Conservation (phyloP, 2,329 filamentous ascomycete species). For the Sclerotinia subarctica region DNA sequence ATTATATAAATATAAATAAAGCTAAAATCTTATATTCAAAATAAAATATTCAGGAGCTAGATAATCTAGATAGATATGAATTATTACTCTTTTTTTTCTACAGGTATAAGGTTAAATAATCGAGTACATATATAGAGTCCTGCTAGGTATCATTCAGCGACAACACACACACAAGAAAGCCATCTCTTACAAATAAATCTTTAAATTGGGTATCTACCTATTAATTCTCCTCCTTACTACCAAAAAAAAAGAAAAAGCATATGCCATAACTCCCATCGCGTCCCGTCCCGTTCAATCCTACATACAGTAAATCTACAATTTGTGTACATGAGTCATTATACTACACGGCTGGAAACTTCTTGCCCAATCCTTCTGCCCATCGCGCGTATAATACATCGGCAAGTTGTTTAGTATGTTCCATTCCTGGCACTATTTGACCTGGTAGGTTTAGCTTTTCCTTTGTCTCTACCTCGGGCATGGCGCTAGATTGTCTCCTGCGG, state of each 20-base stretch:
- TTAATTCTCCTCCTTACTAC: constrained; percentile 1
- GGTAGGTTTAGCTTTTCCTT: constrained; percentile 50
- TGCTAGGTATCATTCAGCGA: too few species aligned
- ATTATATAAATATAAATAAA: too few species aligned
- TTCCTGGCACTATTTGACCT: constrained; percentile 62
- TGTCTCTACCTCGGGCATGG: constrained; percentile 47
- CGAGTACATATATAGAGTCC: too few species aligned
- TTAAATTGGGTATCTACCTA: constrained; percentile 14
- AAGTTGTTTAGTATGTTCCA: constrained; percentile 89
- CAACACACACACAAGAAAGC: background rate
- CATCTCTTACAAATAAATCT: background rate
- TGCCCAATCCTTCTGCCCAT: constrained; percentile 81
- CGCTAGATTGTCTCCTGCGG: constrained; percentile 52
- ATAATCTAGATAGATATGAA: too few species aligned
- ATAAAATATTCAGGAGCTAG: too few species aligned
- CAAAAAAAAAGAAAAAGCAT: background rate
- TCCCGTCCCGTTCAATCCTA: background rate
- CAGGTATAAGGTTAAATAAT: too few species aligned
- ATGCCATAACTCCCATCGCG: background rate
- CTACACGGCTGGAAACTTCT: constrained; percentile 55
- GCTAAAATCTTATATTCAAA: too few species aligned
- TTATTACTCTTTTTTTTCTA: too few species aligned
- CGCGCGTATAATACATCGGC: constrained; percentile 87
- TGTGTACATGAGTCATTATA: constrained; percentile 19
- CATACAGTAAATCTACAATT: constrained; percentile 14